Evolutionary conservation across 345 rosid genomes (phyloP).

Genomic region (Raphanus sativus): DNA sequence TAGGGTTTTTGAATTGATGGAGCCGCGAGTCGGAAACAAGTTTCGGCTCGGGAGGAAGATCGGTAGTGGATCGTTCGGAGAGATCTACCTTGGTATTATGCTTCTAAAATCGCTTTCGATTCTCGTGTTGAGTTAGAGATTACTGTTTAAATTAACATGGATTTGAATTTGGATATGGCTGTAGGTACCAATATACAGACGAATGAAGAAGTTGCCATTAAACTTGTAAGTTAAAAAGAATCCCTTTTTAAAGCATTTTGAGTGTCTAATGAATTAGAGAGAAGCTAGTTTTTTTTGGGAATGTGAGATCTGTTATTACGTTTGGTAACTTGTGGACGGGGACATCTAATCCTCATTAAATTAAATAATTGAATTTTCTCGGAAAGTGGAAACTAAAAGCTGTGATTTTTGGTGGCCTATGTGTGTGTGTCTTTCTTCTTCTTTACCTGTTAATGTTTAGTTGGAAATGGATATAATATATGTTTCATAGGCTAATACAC

Average conservation of each 20-base stretch:
- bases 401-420: constrained; percentile 16
- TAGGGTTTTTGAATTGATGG: constrained; percentile 52
- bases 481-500: background rate
- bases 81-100: constrained; percentile 85
- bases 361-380: background rate
- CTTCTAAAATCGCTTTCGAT: too few relatives aligned
- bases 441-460: background rate
- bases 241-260: background rate
- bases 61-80: constrained; percentile 98
- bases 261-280: background rate
- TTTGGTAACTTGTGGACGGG: background rate
- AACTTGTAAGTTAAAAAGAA: constrained; percentile 67
- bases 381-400: constrained; percentile 12
- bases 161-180: background rate
- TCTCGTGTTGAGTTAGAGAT: background rate
- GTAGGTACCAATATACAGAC: constrained; percentile 88
- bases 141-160: background rate
- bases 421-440: constrained; percentile 9
- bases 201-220: constrained; percentile 95
- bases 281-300: background rate
- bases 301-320: constrained; percentile 9
- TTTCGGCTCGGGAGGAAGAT: constrained; percentile 90
- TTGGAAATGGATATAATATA: background rate
- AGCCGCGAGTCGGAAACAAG: constrained; percentile 84
- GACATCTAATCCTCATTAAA: constrained; percentile 3